A percentile compares a stretch with the other conserved stretches of the same genome.
phyloP scores from a whole-genome alignment of 805 yeast species.

The Ogataea sp. region DNA sequence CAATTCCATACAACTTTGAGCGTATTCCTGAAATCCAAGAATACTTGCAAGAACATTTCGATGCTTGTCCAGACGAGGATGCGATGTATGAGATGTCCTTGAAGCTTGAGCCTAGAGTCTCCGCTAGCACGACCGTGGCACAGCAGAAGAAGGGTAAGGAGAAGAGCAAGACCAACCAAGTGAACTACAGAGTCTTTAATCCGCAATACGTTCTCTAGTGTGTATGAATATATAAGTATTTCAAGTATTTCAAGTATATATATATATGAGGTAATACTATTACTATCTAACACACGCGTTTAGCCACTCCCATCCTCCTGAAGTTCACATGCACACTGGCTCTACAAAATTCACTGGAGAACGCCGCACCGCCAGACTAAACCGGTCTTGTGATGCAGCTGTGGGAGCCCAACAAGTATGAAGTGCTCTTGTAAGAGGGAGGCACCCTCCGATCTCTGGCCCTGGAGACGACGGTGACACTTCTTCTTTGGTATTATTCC shows the following conservation, averaged over 20 bases:
- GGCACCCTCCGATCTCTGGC: too few species aligned
- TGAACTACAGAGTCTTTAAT: background rate
- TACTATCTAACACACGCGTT: too few species aligned
- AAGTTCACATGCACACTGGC: too few species aligned
- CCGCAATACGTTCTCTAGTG: background rate
- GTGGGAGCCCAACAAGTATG: too few species aligned
- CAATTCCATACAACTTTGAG: conserved; percentile 55
- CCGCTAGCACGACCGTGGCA: background rate
- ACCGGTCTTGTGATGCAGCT: too few species aligned
- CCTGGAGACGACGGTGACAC: too few species aligned
- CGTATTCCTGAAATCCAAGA: conserved; percentile 57
- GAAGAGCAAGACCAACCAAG: conserved; percentile 1
- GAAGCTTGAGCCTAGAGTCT: conserved; percentile 65
- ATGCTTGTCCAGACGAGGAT: conserved; percentile 64
- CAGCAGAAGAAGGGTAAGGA: conserved; percentile 2
- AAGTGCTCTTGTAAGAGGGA: too few species aligned
- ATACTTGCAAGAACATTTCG: conserved; percentile 44
- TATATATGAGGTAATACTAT: background rate
- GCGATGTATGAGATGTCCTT: conserved; percentile 72
- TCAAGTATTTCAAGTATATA: too few species aligned
- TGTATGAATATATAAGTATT: background rate
- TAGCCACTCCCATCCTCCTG: too few species aligned
- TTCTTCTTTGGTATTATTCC: too few species aligned
- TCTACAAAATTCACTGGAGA: too few species aligned
- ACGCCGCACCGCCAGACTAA: too few species aligned